Evolutionary conservation across 176 grass and related monocot species (phyloP), one percentile per base, ranked within the genome.

Genomic region (Musa acuminata): DNA sequence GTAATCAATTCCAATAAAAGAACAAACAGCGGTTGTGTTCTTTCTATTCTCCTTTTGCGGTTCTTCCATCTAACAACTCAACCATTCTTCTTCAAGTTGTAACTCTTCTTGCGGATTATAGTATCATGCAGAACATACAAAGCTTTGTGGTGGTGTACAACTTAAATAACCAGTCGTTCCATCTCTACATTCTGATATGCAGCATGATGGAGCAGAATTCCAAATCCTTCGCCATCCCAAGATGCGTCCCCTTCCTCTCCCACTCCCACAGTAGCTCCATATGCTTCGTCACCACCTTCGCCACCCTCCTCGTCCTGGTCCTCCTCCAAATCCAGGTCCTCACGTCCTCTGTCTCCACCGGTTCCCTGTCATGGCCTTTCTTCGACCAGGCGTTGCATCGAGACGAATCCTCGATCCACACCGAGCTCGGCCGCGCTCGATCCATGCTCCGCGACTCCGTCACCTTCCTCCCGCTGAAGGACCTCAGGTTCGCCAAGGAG

Each of bases 391-490:
- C 11, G 64, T 1, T 57, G 62, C 7, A 13, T 51, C 51, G 13
- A 12, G 11, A 55, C 7, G 43, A n/a, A 8, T 14, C 67, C 13
- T 17, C 29, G 4, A 43, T 16, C 67, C 16, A 17, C 49, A 43
- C 14, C 29, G 75, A 77, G 75, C 75, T 64, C 74, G 24, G 64
- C 59, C 52, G 52, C 8, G 49, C 77, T 2, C 25, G 52, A 24
- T 62, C 73, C 14, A 80, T 77, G 13, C 91, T 94, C 78, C 74
- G 71, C 0, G 78, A 82, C 23, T 78, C 83, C 6, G 55, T 74
- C 67, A 86, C 83, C 21, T 90, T 95, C 83, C 74, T 84, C 55
- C 88, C 83, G 1, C 69, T 96, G 20, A 96, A 81, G 67, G 88
- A 96, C 80, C 50, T 83, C 2, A 68, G 76, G 16, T 80, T 83